Percentiles rank a stretch among this genome's conserved stretches.
Conservation (phyloP, 202 grass and related monocot species). For the Panicum virgatum region DNA sequence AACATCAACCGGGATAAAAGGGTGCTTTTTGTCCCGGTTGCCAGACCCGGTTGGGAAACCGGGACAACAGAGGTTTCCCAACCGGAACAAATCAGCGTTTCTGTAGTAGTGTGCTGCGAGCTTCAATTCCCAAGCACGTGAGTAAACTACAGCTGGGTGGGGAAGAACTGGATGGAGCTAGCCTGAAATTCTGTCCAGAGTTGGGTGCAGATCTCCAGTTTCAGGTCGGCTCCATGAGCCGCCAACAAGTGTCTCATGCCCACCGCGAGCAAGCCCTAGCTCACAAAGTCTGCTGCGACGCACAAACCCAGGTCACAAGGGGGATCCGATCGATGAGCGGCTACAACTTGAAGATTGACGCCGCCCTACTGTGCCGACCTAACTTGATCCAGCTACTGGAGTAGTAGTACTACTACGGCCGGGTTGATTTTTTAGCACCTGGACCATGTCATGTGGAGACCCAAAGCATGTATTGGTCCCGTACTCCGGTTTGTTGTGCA, state of each 20-base stretch:
- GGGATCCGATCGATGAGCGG: neutral
- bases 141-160: no score
- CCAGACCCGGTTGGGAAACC: no score
- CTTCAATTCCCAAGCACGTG: neutral
- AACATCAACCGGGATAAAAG: no score
- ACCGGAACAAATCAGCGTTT: no score
- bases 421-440: neutral
- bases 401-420: neutral
- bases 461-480: neutral
- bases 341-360: neutral
- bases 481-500: no score
- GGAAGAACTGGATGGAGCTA: no score
- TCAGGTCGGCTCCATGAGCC: neutral
- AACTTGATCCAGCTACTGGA: neutral
- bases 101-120: neutral
- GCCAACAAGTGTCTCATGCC: neutral
- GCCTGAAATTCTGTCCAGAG: neutral
- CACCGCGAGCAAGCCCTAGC: neutral
- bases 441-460: neutral
- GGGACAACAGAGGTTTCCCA: no score
- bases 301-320: neutral
- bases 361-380: neutral
- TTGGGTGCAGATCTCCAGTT: neutral
- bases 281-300: neutral
- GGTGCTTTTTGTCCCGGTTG: no score